Percentiles rank a stretch among this genome's conserved stretches.
phyloP scores from a whole-genome alignment of 1,139 yeast genomes.

The Kluyveromyces sp. region DNA sequence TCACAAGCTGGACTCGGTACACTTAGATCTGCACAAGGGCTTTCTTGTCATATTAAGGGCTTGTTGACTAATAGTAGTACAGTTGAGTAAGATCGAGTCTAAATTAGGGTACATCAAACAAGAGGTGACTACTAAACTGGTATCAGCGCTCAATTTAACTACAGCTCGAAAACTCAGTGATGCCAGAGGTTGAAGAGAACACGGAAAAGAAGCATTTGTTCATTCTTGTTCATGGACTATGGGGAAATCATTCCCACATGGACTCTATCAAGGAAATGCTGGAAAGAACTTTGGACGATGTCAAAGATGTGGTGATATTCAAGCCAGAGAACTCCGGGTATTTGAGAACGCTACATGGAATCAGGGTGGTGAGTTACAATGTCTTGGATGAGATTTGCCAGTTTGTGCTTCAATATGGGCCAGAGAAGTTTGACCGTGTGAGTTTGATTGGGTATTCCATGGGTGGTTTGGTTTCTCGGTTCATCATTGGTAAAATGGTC shows the following conservation, averaged over 20 bases:
- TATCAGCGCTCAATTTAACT: not conserved
- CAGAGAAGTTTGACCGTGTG: constrained; percentile 36
- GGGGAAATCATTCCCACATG: constrained; percentile 81
- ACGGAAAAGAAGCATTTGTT: constrained; percentile 49
- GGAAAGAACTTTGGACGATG: constrained; percentile 39
- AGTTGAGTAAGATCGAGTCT: too few species aligned
- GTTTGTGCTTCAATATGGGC: constrained; percentile 36
- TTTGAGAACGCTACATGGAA: constrained; percentile 82
- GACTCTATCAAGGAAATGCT: constrained; percentile 50
- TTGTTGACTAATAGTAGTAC: too few species aligned
- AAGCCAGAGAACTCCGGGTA: constrained; percentile 66
- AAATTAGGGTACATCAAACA: not conserved
- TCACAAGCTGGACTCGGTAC: not conserved
- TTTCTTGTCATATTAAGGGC: too few species aligned
- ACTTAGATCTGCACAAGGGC: too few species aligned
- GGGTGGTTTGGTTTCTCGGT: constrained; percentile 52
- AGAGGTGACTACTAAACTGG: not conserved
- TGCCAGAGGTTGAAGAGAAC: constrained; percentile 9
- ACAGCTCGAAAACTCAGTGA: not conserved
- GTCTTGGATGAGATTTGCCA: constrained; percentile 59
- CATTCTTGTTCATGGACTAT: constrained; percentile 79
- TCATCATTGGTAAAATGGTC: constrained; percentile 52
- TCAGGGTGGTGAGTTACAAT: constrained; percentile 62
- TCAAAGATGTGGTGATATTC: constrained; percentile 45
- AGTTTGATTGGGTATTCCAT: constrained; percentile 48